Evolutionary conservation across 1,139 yeast species (phyloP).

Genomic region (Debaryomyces psychrophilus): DNA sequence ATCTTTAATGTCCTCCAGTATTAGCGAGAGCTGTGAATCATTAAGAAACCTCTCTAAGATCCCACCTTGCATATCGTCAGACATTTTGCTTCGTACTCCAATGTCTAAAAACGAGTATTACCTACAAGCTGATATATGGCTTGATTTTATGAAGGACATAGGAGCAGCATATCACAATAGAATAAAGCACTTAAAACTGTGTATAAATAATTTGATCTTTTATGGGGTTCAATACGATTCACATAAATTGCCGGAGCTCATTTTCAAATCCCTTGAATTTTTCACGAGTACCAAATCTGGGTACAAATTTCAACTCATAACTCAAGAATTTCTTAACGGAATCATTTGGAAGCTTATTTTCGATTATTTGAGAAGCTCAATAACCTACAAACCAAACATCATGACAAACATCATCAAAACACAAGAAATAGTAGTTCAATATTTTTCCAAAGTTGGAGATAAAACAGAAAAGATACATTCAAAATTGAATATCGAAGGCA

Average conservation of each 20-base stretch:
- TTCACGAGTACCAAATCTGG: slow-evolving; percentile 19
- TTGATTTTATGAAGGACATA: slow-evolving; percentile 21
- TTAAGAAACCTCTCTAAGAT: slow-evolving; percentile 31
- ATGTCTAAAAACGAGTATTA: slow-evolving; percentile 32
- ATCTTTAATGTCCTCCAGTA: slow-evolving; percentile 29
- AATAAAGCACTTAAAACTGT: slow-evolving; percentile 22
- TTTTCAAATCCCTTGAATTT: slow-evolving; percentile 20
- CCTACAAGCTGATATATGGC: slow-evolving; percentile 45
- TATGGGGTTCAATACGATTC: slow-evolving; percentile 32
- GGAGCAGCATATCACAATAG: slow-evolving; percentile 22
- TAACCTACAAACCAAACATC: slow-evolving; percentile 8
- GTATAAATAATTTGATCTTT: slow-evolving; percentile 31
- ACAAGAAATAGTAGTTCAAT: slow-evolving; percentile 35
- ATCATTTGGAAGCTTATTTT: slow-evolving; percentile 29
- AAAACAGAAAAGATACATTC: slow-evolving; percentile 16
- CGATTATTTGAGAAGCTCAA: slow-evolving; percentile 17
- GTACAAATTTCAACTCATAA: slow-evolving; percentile 17
- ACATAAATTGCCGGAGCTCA: slow-evolving; percentile 20
- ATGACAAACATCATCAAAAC: slow-evolving; percentile 24
- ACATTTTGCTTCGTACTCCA: slow-evolving; percentile 42
- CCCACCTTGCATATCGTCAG: slow-evolving; percentile 41
- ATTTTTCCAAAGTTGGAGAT: slow-evolving; percentile 17
- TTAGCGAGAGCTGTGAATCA: slow-evolving; percentile 32
- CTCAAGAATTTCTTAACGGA: slow-evolving; percentile 23
- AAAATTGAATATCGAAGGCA: slow-evolving; percentile 33